These are phyloP conservation scores for Massarina eburnea DNA, from an alignment of 2,329 filamentous ascomycete genomes.

Conservation along the genomic window DNA sequence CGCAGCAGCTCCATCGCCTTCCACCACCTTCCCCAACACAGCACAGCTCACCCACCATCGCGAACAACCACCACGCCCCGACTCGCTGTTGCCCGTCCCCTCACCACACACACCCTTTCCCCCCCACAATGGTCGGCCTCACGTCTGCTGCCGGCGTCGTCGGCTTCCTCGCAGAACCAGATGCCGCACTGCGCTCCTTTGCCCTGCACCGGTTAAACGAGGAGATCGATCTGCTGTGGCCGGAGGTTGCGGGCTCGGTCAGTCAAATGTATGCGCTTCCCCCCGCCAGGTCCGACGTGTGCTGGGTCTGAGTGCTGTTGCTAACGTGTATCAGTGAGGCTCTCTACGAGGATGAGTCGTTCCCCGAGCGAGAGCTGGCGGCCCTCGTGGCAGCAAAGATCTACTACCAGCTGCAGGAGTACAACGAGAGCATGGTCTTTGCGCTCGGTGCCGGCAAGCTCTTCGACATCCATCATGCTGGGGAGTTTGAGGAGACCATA, in stretches of 20 bases:
- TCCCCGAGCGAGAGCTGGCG: constrained; percentile 90
- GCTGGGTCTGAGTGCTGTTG: constrained; percentile 8
- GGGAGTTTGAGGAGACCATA: constrained; percentile 98
- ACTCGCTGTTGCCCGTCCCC: constrained; percentile 8
- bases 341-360: constrained; percentile 93
- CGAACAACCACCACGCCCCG: constrained; percentile 15
- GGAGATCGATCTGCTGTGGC: constrained; percentile 96
- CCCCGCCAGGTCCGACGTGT: neutral
- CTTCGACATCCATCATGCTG: constrained; percentile 86
- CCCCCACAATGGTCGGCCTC: constrained; percentile 81
- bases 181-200: constrained; percentile 91
- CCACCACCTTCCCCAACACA: constrained; percentile 35
- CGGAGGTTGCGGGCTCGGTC: constrained; percentile 89
- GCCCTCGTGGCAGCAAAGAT: constrained; percentile 95
- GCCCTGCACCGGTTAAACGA: constrained; percentile 93
- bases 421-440: constrained; percentile 99
- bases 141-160: constrained; percentile 93
- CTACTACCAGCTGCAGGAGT: constrained; percentile 98
- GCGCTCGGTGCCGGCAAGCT: constrained; percentile 91
- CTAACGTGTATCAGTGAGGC: constrained; percentile 70
- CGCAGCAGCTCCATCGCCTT: constrained; percentile 42
- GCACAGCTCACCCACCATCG: constrained; percentile 23
- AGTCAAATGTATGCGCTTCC: constrained; percentile 78
- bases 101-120: constrained; percentile 13
- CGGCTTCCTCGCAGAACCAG: constrained; percentile 92